Conservation (phyloP, 139 green algal species). For the Haematococcus lacustris region DNA sequence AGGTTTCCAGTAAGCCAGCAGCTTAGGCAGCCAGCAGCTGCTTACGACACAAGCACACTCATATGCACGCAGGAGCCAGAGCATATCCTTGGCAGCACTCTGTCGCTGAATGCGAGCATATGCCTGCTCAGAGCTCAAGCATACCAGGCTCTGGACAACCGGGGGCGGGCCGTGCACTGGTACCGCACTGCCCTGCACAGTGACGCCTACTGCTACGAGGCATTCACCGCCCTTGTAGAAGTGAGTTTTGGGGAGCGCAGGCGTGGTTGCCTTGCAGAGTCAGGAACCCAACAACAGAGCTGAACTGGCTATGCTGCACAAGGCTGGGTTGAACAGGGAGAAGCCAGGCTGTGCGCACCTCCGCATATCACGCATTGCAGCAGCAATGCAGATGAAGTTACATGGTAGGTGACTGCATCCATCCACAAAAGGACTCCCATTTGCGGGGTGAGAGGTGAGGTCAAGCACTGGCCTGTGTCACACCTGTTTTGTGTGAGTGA, state of each 20-base stretch:
- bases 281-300: neutral
- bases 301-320: neutral
- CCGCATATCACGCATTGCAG: neutral
- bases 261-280: neutral
- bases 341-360: neutral
- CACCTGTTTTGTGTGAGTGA: neutral
- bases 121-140: conserved; percentile 71
- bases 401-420: neutral
- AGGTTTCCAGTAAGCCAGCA: neutral
- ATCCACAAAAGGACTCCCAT: neutral
- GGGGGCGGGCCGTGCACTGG: conserved; percentile 42
- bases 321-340: neutral
- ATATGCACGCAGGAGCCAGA: neutral
- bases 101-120: neutral
- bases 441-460: neutral
- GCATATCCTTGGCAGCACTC: neutral
- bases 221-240: conserved; percentile 53
- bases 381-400: neutral
- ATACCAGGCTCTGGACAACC: conserved; percentile 82
- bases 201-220: conserved; percentile 92
- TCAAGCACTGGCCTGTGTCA: neutral
- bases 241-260: neutral
- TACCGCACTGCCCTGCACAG: conserved; percentile 42
- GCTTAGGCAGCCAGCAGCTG: neutral
- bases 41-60: neutral